Base-by-base conservation (phyloP, 306 rosid species). In the Styphnolobium japonicum region DNA sequence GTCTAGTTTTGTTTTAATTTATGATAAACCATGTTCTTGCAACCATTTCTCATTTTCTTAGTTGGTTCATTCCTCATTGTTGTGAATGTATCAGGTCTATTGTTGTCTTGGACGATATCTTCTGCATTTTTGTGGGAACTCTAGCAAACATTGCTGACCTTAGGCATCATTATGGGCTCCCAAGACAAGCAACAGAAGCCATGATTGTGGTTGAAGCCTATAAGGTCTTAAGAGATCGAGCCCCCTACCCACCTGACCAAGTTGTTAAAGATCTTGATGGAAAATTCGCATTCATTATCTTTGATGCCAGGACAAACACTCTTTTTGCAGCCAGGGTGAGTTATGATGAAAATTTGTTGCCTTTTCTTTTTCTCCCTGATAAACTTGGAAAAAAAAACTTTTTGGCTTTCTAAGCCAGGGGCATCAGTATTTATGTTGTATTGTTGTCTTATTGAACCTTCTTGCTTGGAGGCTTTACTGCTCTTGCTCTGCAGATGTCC, bases 231-330 rank as follows among this genome's bases (percentile, higher is more conserved):
- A 84, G 92, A 85, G 94, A 88, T 61, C 71, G 92, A 73, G 94
- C 89, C 10, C 92, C 90, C 9, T 90, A 85, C 55, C 94, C 94
- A 18, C 85, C 90, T 72, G 90, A 90, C 56, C 90, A 85, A 88
- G 85, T 90, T 64, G 86, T 90, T 14, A 85, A 83, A 85, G 84
- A 90, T 77, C 86, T 90, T 25, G 82, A 84, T 33, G 92, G 94
- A 46, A 86, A 90, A 52, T 90, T 90, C 14, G 83, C 92, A 42
- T 85, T 88, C 78, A 48, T 86, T 27, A 78, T 90, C 82, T 90
- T 90, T 61, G 94, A 90, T 76, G 83, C 77, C 75, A 64, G 33
- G 11, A 67, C 84, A 19, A 49, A 10, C 72, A 82, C 83, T 73
- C 81, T 90, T 31, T 85, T 85, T 53, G 57, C 77, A 51, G 92